Evolutionary conservation across 2,329 filamentous ascomycete species (phyloP).

Genomic region (Penicillium sp.): DNA sequence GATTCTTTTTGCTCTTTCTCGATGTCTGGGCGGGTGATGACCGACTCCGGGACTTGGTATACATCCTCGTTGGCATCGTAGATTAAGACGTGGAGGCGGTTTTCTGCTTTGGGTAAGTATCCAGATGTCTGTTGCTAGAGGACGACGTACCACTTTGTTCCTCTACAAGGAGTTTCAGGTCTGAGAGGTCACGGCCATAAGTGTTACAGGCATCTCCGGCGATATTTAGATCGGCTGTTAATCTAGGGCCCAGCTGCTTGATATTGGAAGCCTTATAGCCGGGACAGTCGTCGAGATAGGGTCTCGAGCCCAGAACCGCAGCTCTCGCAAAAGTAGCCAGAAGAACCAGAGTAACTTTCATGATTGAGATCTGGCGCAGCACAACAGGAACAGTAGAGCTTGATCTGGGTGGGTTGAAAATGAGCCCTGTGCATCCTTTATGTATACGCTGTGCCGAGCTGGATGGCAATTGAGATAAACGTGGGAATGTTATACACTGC

Average conservation of each 20-base stretch:
- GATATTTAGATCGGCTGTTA: constrained; percentile 71
- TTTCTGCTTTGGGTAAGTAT: constrained; percentile 46
- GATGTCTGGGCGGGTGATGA: constrained; percentile 62
- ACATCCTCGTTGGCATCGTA: constrained; percentile 69
- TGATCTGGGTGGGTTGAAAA: constrained; percentile 1
- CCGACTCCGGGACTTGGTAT: constrained; percentile 72
- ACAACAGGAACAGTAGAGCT: constrained; percentile 2
- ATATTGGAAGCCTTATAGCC: constrained; percentile 43
- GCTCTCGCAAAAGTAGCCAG: constrained; percentile 33
- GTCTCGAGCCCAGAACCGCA: constrained; percentile 21
- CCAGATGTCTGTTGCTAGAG: not conserved
- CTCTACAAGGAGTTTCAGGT: constrained; percentile 61
- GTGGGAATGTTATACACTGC: not conserved
- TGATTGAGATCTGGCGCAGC: constrained; percentile 16
- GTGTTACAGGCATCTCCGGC: constrained; percentile 66
- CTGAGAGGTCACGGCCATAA: constrained; percentile 60
- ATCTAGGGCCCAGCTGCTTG: constrained; percentile 41
- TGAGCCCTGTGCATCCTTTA: constrained; percentile 2
- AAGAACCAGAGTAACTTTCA: constrained; percentile 30
- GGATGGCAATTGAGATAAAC: not conserved
- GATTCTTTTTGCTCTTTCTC: constrained; percentile 47
- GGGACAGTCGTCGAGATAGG: constrained; percentile 30
- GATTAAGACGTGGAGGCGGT: constrained; percentile 74
- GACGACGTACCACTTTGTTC: constrained; percentile 59
- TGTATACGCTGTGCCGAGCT: not conserved